Percentiles rank a stretch among this genome's conserved stretches.
These are phyloP conservation scores for Aspergillus egyptiacus DNA, from an alignment of 495 filamentous ascomycete species.

Conservation along the genomic window DNA sequence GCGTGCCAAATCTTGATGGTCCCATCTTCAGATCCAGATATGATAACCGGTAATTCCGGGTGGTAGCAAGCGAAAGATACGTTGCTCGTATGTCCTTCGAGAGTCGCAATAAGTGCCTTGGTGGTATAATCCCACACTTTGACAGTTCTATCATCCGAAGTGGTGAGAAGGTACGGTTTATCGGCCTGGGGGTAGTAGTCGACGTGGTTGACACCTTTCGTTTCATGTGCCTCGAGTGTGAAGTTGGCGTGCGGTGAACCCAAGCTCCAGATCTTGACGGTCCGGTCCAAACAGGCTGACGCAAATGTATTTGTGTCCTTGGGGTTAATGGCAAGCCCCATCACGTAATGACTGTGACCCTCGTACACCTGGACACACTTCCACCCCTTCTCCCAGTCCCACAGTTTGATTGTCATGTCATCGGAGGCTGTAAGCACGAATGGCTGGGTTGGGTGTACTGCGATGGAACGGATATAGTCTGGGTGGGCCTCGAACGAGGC, in stretches of 20 bases:
- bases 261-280: conserved; percentile 97
- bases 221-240: conserved; percentile 94
- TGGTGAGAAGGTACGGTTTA: conserved; percentile 95
- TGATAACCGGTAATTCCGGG: conserved; percentile 93
- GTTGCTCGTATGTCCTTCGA: conserved; percentile 97
- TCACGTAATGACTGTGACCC: conserved; percentile 96
- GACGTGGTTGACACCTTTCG: conserved; percentile 96
- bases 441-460: conserved; percentile 92
- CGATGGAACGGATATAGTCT: conserved; percentile 97
- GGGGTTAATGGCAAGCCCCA: conserved; percentile 99
- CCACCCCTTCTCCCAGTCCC: conserved; percentile 99
- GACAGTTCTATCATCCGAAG: conserved; percentile 87
- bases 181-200: conserved; percentile 96
- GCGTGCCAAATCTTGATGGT: conserved; percentile 99
- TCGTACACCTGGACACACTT: conserved; percentile 98
- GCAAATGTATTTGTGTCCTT: conserved; percentile 99
- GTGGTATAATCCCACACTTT: conserved; percentile 99
- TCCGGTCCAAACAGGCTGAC: conserved; percentile 91
- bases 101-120: conserved; percentile 89
- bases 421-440: conserved; percentile 95
- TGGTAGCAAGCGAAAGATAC: conserved; percentile 99
- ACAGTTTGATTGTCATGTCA: conserved; percentile 99
- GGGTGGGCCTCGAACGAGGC: conserved; percentile 97
- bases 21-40: conserved; percentile 97
- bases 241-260: conserved; percentile 87